Evolutionary conservation across 2,329 filamentous ascomycete genomes (phyloP).

Genomic region (Trichoderma sp.): DNA sequence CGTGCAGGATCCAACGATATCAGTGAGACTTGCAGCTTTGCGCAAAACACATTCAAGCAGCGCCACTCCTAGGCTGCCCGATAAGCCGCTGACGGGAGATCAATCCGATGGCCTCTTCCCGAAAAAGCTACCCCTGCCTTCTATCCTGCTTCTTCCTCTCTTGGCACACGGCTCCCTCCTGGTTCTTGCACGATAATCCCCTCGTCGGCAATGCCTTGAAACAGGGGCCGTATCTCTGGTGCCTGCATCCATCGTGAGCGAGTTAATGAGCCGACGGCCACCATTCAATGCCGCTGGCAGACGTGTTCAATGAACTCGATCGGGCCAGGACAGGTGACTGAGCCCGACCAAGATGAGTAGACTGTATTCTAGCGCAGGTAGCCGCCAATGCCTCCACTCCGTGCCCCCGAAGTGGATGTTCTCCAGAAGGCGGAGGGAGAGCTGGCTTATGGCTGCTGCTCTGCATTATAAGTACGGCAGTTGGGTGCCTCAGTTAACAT

Average conservation of each 20-base stretch:
- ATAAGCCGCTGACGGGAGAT: background rate
- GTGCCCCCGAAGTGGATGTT: background rate
- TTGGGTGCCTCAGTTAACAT: background rate
- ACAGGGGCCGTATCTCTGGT: background rate
- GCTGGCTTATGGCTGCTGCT: background rate
- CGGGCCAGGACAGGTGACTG: background rate
- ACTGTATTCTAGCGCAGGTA: background rate
- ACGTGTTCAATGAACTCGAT: background rate
- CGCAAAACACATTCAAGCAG: background rate
- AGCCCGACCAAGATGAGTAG: constrained; percentile 4
- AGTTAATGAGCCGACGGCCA: background rate
- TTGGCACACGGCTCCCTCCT: background rate
- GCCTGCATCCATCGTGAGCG: background rate
- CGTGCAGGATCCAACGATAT: too few species aligned
- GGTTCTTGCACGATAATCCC: background rate
- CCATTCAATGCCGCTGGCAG: background rate
- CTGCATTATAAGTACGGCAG: constrained; percentile 16
- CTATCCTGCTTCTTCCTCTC: background rate
- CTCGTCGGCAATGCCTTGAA: background rate
- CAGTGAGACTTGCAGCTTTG: background rate
- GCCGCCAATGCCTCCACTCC: background rate
- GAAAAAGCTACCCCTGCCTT: background rate
- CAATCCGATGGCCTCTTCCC: background rate
- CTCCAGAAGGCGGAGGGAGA: constrained; percentile 3
- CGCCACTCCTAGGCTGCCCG: background rate